Evolutionary conservation across 768 basidiomycete species (phyloP).

Genomic region (Rhizopogon roseolus): DNA sequence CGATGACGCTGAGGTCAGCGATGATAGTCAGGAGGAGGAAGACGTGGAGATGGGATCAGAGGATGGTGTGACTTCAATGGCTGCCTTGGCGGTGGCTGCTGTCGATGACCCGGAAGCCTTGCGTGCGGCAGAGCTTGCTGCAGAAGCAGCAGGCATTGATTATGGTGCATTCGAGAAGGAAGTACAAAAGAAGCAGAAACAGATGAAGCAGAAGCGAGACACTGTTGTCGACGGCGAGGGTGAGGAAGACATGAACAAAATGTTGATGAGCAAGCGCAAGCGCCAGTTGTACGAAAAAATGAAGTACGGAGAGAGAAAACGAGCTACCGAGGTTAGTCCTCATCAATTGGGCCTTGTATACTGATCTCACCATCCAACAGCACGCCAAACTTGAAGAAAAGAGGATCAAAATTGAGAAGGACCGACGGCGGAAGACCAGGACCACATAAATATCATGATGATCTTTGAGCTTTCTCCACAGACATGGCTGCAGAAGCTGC

Average conservation of each 20-base stretch:
- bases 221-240: constrained; percentile 28
- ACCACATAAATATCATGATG: too few species aligned
- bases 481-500: not conserved
- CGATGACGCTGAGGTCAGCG: constrained; percentile 29
- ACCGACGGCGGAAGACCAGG: constrained; percentile 39
- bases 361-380: constrained; percentile 31
- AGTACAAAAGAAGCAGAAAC: constrained; percentile 55
- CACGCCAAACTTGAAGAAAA: constrained; percentile 56
- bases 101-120: constrained; percentile 62
- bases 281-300: constrained; percentile 91
- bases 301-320: constrained; percentile 80
- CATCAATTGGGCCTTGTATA: not conserved
- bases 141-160: constrained; percentile 84
- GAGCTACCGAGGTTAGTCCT: constrained; percentile 67
- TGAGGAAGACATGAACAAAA: constrained; percentile 91
- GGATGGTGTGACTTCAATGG: constrained; percentile 21
- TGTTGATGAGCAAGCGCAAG: constrained; percentile 96
- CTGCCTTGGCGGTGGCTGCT: constrained; percentile 27
- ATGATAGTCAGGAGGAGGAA: constrained; percentile 23
- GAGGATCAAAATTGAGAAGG: constrained; percentile 50
- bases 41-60: constrained; percentile 14
- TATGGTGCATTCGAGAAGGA: constrained; percentile 75
- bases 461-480: not conserved
- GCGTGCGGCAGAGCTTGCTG: constrained; percentile 86
- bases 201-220: constrained; percentile 23